Percentiles rank a stretch among this genome's conserved stretches.
phyloP scores from a whole-genome alignment of 208 protist genomes.

The Acanthamoeba castellanii region DNA sequence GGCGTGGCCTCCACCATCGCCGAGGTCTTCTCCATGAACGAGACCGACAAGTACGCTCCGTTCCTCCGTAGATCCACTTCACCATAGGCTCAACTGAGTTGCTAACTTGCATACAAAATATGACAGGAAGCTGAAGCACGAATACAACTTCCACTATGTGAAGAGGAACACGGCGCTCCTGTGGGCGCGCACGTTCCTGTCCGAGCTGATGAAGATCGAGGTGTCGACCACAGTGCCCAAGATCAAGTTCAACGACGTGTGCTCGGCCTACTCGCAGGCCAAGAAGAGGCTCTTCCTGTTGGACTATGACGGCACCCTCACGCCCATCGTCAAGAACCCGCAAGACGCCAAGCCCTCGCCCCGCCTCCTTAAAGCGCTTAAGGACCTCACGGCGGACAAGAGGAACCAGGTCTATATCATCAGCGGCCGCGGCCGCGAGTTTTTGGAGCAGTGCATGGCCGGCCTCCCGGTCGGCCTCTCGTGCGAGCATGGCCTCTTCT shows the following conservation, averaged over 20 bases:
- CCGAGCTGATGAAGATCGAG: slow-evolving; percentile 69
- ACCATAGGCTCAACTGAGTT: background rate
- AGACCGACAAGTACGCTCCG: slow-evolving; percentile 66
- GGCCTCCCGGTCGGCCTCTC: slow-evolving; percentile 52
- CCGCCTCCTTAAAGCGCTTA: slow-evolving; percentile 75
- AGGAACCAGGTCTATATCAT: slow-evolving; percentile 83
- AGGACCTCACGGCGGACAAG: slow-evolving; percentile 64
- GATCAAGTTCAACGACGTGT: slow-evolving; percentile 48
- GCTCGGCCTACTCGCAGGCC: background rate
- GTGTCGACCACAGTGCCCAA: slow-evolving; percentile 34
- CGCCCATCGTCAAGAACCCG: slow-evolving; percentile 75
- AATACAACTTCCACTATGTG: slow-evolving; percentile 71
- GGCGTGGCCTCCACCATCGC: slow-evolving; percentile 80
- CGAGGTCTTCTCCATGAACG: slow-evolving; percentile 63
- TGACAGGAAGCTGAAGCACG: slow-evolving; percentile 61
- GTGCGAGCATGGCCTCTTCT: slow-evolving; percentile 74
- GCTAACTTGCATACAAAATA: background rate
- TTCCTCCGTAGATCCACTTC: background rate
- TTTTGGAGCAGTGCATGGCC: slow-evolving; percentile 56
- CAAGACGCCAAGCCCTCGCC: slow-evolving; percentile 56
- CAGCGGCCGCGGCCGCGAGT: slow-evolving; percentile 76
- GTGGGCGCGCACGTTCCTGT: slow-evolving; percentile 68
- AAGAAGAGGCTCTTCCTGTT: slow-evolving; percentile 79
- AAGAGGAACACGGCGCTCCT: slow-evolving; percentile 66
- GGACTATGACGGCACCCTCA: slow-evolving; percentile 86